phyloP scores from a whole-genome alignment of 2,329 filamentous ascomycete species.

The Botryotinia convoluta region DNA sequence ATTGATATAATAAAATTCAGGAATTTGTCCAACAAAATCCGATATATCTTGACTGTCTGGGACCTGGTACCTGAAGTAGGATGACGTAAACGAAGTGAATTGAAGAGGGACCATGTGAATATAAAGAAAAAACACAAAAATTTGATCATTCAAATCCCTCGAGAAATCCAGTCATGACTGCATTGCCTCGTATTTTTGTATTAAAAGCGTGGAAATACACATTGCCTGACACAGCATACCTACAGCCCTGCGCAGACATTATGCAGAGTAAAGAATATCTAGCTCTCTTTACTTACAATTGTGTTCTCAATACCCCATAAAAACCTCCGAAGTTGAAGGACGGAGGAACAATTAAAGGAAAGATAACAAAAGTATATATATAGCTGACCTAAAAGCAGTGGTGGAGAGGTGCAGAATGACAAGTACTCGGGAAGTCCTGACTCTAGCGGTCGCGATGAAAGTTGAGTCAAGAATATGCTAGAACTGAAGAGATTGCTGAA shows the following conservation, averaged over 20 bases:
- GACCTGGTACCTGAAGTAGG: neutral
- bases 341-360: neutral
- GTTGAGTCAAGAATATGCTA: neutral
- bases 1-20: neutral
- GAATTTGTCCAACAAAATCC: neutral
- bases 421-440: neutral
- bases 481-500: neutral
- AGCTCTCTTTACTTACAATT: neutral
- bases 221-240: neutral
- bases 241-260: neutral
- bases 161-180: neutral
- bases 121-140: neutral
- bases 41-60: neutral
- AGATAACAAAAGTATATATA: neutral
- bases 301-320: neutral
- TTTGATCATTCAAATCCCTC: neutral
- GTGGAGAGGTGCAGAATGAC: neutral
- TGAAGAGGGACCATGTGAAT: neutral
- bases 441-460: neutral
- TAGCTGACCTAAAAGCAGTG: neutral
- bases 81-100: neutral
- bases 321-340: neutral
- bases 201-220: neutral
- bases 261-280: neutral
- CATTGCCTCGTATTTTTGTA: neutral